Evolutionary conservation across 352 stramenopile species (phyloP).

Genomic region (Peronosclerospora sorghi): DNA sequence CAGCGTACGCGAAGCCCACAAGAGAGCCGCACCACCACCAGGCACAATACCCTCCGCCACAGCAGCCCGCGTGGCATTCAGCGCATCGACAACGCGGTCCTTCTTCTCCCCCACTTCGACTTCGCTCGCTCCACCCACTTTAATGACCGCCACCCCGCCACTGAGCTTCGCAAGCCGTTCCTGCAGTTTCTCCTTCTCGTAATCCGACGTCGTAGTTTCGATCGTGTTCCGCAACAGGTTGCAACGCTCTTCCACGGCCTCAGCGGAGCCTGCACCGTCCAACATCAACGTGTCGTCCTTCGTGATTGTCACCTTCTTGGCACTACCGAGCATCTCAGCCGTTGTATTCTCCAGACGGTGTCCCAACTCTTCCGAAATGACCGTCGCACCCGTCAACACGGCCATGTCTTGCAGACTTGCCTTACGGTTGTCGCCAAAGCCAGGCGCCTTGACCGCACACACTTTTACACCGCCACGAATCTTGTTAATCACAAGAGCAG

Average conservation of each 20-base stretch:
- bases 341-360: constrained; percentile 97
- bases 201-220: constrained; percentile 94
- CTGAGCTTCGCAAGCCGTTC: constrained; percentile 98
- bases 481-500: constrained; percentile 99
- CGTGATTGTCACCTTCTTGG: constrained; percentile 93
- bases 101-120: constrained; percentile 99
- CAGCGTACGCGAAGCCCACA: constrained; percentile 94
- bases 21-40: constrained; percentile 94
- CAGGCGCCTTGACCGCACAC: constrained; percentile 98
- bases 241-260: constrained; percentile 93
- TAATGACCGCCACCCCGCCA: constrained; percentile 98
- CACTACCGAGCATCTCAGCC: constrained; percentile 89
- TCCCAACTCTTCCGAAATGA: constrained; percentile 97
- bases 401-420: constrained; percentile 99
- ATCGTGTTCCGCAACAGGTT: constrained; percentile 94
- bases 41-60: constrained; percentile 99
- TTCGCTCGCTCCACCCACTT: constrained; percentile 97
- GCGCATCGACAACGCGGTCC: constrained; percentile 98
- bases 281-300: constrained; percentile 99
- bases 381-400: constrained; percentile 94
- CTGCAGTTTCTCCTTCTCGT: constrained; percentile 99
- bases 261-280: constrained; percentile 88
- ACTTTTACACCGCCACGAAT: constrained; percentile 99
- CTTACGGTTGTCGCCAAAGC: constrained; percentile 99
- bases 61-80: constrained; percentile 98